phyloP scores from a whole-genome alignment of 2,329 filamentous ascomycete genomes.

The Aspergillus phoenicis region DNA sequence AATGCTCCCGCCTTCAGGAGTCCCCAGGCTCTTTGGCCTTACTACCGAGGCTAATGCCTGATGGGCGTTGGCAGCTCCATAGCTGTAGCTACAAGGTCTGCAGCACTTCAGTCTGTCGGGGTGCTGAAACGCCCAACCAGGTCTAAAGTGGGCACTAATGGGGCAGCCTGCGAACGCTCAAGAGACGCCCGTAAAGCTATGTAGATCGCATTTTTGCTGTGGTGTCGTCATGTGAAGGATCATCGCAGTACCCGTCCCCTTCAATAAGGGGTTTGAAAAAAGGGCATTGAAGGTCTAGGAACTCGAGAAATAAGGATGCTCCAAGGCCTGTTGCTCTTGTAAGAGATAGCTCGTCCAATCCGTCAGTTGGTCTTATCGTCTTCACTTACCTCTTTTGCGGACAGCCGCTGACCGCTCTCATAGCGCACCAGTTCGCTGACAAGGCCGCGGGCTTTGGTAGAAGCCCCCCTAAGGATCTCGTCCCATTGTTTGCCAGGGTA shows the following conservation, averaged over 20 bases:
- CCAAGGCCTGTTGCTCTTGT: slow-evolving; percentile 34
- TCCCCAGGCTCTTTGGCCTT: not conserved
- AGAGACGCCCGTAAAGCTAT: not conserved
- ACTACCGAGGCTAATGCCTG: slow-evolving; percentile 9
- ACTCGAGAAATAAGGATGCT: slow-evolving; percentile 41
- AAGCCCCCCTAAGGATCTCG: slow-evolving; percentile 65
- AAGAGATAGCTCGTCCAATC: not conserved
- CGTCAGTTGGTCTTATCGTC: not conserved
- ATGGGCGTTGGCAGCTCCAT: not conserved
- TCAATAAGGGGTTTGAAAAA: not conserved
- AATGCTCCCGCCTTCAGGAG: not conserved
- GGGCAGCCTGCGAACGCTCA: not conserved
- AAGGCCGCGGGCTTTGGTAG: slow-evolving; percentile 63
- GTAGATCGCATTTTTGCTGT: slow-evolving; percentile 1
- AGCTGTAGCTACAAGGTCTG: slow-evolving; percentile 2
- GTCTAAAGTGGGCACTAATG: not conserved
- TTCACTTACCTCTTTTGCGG: slow-evolving; percentile 61
- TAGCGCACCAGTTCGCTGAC: slow-evolving; percentile 71
- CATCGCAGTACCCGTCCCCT: not conserved
- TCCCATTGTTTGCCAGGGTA: slow-evolving; percentile 72
- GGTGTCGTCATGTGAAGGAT: not conserved
- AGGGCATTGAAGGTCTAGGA: not conserved
- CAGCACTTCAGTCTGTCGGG: slow-evolving; percentile 7
- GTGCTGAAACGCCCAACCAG: slow-evolving; percentile 15
- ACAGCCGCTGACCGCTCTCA: slow-evolving; percentile 67